Evolutionary conservation across 768 basidiomycete genomes (phyloP).

Genomic region (Naganishia vishniacii): DNA sequence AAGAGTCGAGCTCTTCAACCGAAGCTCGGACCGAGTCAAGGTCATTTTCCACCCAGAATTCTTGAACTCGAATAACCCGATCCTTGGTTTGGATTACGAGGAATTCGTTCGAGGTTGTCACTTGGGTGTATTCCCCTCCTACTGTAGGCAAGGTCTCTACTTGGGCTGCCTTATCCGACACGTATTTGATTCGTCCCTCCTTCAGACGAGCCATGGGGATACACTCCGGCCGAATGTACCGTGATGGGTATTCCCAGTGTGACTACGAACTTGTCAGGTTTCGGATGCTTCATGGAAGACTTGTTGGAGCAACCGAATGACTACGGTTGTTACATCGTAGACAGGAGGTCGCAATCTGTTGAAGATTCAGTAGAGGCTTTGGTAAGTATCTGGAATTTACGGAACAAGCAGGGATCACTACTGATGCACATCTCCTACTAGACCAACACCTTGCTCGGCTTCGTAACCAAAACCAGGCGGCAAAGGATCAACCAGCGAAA

Average conservation of each 20-base stretch:
- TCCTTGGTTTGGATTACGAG: conserved; percentile 94
- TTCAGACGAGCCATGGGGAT: conserved; percentile 50
- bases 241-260: conserved; percentile 98
- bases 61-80: conserved; percentile 94
- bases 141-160: conserved; percentile 63
- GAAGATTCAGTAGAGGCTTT: conserved; percentile 88
- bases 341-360: conserved; percentile 78
- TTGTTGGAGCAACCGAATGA: conserved; percentile 89
- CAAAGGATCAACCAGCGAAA: conserved; percentile 99
- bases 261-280: conserved; percentile 95
- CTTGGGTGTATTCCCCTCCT: conserved; percentile 95
- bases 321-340: conserved; percentile 94
- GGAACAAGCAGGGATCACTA: too few species aligned
- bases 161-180: not conserved
- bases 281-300: conserved; percentile 95
- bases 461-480: conserved; percentile 61
- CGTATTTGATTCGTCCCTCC: not conserved
- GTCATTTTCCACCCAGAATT: conserved; percentile 98
- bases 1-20: conserved; percentile 88
- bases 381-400: conserved; percentile 26
- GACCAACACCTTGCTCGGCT: conserved; percentile 47
- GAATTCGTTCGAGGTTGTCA: conserved; percentile 98
- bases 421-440: conserved; percentile 21
- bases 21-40: conserved; percentile 82
- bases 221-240: conserved; percentile 98